These are phyloP conservation scores for Aegilops speltoides DNA, from an alignment of 176 grass and related monocot species.

Conservation along the genomic window DNA sequence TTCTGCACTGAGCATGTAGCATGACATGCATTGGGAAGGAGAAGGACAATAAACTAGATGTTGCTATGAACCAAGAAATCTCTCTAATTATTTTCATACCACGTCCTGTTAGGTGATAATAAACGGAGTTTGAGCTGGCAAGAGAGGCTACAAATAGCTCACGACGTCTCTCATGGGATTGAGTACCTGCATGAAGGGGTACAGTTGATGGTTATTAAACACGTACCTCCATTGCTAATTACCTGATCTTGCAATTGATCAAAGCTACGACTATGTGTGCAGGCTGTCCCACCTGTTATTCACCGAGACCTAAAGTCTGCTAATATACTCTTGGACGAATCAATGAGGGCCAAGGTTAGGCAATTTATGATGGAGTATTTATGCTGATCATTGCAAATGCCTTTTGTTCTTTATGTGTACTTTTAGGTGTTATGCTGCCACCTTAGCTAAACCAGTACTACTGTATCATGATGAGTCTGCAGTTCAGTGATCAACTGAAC, in stretches of 20 bases:
- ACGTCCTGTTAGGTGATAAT: slow-evolving; percentile 61
- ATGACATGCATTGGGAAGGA: neutral
- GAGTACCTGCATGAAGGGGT: slow-evolving; percentile 99
- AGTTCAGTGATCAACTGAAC: neutral
- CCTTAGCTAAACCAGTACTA: slow-evolving; percentile 11
- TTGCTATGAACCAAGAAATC: neutral
- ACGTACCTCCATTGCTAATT: slow-evolving; percentile 18
- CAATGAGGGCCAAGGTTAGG: slow-evolving; percentile 89
- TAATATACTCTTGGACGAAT: slow-evolving; percentile 94
- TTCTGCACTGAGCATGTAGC: neutral
- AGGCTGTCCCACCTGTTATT: slow-evolving; percentile 90
- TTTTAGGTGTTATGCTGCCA: slow-evolving; percentile 25
- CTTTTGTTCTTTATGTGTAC: slow-evolving; percentile 12
- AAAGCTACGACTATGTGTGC: slow-evolving; percentile 37
- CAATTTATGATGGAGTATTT: neutral
- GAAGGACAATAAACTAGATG: neutral
- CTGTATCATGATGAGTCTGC: neutral
- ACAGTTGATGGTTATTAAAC: slow-evolving; percentile 25
- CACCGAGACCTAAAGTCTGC: slow-evolving; percentile 95
- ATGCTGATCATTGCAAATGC: slow-evolving; percentile 22
- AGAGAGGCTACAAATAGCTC: slow-evolving; percentile 90
- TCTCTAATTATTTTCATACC: slow-evolving; percentile 1
- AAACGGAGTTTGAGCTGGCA: slow-evolving; percentile 79
- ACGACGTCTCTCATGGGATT: slow-evolving; percentile 86
- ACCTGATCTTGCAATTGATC: slow-evolving; percentile 33